Percentiles rank a stretch among this genome's conserved stretches.
Evolutionary conservation across 192 early-diverging fungal species (phyloP).

Genomic region (Mortierella alpina): DNA sequence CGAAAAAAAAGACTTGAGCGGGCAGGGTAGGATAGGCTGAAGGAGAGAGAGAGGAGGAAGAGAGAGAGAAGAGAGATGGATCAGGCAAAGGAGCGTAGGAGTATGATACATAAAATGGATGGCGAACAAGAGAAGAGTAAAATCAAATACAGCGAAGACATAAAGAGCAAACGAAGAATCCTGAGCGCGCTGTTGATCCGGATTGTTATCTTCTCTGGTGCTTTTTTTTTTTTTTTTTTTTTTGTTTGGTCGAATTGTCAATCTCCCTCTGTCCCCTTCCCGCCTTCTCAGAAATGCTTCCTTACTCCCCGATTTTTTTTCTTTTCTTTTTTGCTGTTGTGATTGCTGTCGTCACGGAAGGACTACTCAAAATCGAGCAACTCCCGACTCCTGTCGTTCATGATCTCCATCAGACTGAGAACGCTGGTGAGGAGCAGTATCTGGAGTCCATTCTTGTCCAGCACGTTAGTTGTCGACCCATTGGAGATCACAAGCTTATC

Average conservation of each 20-base stretch:
- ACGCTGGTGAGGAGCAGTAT: slow-evolving; percentile 47
- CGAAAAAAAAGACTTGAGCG: not conserved
- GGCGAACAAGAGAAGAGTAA: not conserved
- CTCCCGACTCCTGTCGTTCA: slow-evolving; percentile 49
- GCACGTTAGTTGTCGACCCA: slow-evolving; percentile 25
- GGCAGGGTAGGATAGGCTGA: not conserved
- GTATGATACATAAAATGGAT: not conserved
- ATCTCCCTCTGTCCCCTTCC: too few relatives aligned
- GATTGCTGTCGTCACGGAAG: not conserved
- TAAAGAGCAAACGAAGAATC: too few relatives aligned
- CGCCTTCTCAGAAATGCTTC: not conserved
- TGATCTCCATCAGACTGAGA: slow-evolving; percentile 46
- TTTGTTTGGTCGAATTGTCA: too few relatives aligned
- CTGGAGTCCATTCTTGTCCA: slow-evolving; percentile 51
- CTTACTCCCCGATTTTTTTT: slow-evolving; percentile 6
- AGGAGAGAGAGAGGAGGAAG: not conserved
- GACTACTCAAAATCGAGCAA: slow-evolving; percentile 46
- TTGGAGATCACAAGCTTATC: slow-evolving; percentile 39
- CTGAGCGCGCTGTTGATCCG: too few relatives aligned
- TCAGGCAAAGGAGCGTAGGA: not conserved
- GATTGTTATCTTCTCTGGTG: too few relatives aligned
- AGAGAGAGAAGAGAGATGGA: not conserved
- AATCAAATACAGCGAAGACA: not conserved
- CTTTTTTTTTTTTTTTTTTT: too few relatives aligned
- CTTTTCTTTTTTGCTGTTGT: slow-evolving; percentile 8